Evolutionary conservation across 768 basidiomycete species (phyloP), one percentile per base, ranked within the genome.

Genomic region (Lactifluus pinguis): DNA sequence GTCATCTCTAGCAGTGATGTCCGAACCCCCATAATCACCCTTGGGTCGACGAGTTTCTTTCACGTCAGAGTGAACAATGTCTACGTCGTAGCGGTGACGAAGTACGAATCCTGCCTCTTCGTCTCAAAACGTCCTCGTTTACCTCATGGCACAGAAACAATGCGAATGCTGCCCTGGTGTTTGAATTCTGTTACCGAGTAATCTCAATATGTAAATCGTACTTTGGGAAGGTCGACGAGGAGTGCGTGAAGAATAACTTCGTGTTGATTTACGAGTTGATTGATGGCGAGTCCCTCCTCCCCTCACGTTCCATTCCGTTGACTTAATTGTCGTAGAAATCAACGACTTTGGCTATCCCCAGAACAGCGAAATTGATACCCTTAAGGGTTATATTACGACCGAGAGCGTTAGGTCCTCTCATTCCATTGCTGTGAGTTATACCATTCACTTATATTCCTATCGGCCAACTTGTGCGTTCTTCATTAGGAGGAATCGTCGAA

Each of bases 261-360:
- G 94, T 95, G 48, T 77, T 99, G 53, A 95, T 99, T 49, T 99
- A 99, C 68, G 97, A 99, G 74, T 81, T 99, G 45, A 89, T 98
- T 66, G 97, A 99, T 69, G 95, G 95, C 94, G 62, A 61, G 83
- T 71, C 11, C 15, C 38, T 41, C 29, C 38, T 21, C 25, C 30
- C 17, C 45, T 63, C 57, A 56, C 50, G 55, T 34, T 2, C 25
- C 25, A 25, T 25, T 25, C 25, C 25, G 2, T 38, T 49, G 29
- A 15, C 41, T 55, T 13, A 59, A 50, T 8, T 11, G 34, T 2
- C n/a, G 15, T 70, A 88, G 97, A 99, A 74, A 98, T 98, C 75
- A 89, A 89, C 71, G 97, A 99, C 75, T 98, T 98, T 73, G 97
- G 97, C 54, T 99, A 95, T 74, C 97, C 97, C 17, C 97, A 99